Base-by-base conservation (phyloP, 805 yeast genomes). In the Blastobotrys muscicola region DNA sequence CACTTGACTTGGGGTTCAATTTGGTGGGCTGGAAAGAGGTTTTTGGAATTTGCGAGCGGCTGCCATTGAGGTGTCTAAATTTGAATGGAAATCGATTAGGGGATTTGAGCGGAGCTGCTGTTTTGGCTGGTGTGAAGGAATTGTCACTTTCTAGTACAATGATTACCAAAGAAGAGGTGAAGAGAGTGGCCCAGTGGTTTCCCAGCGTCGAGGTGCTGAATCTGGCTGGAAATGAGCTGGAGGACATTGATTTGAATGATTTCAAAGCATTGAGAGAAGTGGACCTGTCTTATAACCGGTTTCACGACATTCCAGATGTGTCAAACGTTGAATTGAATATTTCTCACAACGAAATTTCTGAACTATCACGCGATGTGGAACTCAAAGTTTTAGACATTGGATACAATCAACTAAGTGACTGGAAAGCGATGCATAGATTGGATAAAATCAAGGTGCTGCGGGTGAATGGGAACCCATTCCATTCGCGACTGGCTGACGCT, bases 1-100 rank as follows among this genome's bases (percentile, higher is more conserved):
- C 29, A 36, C 62, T 86, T 33, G 85, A 82, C 58, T 50, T 86
- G 39, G 71, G 85, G 9, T 74, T 62, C 55, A 82, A 85, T 56
- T 59, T 82, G 39, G 58, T 85, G 14, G 61, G 67, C 42, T 54
- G 78, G 46, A 43, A 54, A 0, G 62, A 58, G 1, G 54, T 82
- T 0, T 53, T 68, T 41, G 48, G 53, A 1, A 58, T 80, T 10
- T 46, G 72, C 0, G 43, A 50, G 2, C 45, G 52, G 2, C 48
- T 79, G 29, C 66, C 70, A 0, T 48, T 85, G 5, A 46, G 52
- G 15, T 55, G 57, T 1, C 50, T 85, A 29, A 68, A 72, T 35
- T 51, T 83, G 36, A 78, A 76, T 33, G 68, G 67, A 9, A 65
- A 65, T 42, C 51, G 67, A 30, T 51, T 65, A 15, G 20, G 15